A percentile compares a stretch with the other conserved stretches of the same genome.
Conservation (phyloP, 352 stramenopile species). For the Pythium biforme region DNA sequence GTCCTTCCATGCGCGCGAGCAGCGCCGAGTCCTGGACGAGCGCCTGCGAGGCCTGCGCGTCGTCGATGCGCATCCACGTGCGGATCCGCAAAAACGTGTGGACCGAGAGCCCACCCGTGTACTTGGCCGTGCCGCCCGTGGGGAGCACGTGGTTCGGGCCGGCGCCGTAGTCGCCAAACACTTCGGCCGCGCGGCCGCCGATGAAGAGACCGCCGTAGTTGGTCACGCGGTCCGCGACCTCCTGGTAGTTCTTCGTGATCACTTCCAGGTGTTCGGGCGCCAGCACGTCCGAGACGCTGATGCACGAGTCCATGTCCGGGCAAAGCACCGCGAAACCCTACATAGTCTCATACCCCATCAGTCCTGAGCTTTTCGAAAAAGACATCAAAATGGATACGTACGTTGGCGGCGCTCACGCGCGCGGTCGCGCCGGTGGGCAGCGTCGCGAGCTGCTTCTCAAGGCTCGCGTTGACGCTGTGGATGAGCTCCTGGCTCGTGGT, state of each 20-base stretch:
- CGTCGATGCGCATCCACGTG: constrained; percentile 98
- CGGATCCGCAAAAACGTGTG: constrained; percentile 98
- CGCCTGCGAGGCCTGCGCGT: constrained; percentile 69
- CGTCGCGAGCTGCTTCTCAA: constrained; percentile 72
- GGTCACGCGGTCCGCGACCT: constrained; percentile 74
- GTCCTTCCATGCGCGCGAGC: constrained; percentile 90
- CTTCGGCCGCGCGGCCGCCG: constrained; percentile 91
- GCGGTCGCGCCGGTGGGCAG: constrained; percentile 67
- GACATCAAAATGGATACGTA: constrained; percentile 20
- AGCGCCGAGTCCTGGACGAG: constrained; percentile 94
- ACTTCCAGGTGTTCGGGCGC: constrained; percentile 88
- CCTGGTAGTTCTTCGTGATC: constrained; percentile 89
- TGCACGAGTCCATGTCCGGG: constrained; percentile 58
- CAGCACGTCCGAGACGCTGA: constrained; percentile 86
- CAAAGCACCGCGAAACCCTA: constrained; percentile 81
- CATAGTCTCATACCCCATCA: too few relatives aligned
- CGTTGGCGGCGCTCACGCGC: constrained; percentile 61
- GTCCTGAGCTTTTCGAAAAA: too few relatives aligned
- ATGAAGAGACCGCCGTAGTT: constrained; percentile 95
- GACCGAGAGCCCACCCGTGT: constrained; percentile 97
- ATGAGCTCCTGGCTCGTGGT: constrained; percentile 87
- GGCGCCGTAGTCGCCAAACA: constrained; percentile 97
- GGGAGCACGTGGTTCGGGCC: constrained; percentile 99
- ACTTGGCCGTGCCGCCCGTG: constrained; percentile 95
- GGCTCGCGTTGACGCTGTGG: constrained; percentile 87